Percentiles rank a stretch among this genome's conserved stretches.
These are phyloP conservation scores for Gymnopilus dilepis DNA, from an alignment of 768 basidiomycete genomes.

Conservation along the genomic window DNA sequence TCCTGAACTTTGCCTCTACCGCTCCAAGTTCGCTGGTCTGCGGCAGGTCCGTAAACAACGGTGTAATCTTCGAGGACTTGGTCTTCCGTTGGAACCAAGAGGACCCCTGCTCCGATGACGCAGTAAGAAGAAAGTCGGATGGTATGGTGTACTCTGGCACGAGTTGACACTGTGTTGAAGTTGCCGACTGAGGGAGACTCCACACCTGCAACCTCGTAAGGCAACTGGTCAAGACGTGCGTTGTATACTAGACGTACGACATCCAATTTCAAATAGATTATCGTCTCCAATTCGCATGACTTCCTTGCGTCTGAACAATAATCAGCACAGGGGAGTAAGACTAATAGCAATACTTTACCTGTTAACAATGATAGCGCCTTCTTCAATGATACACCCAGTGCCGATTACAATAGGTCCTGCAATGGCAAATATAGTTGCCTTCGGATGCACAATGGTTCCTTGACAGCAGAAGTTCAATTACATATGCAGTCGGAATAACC, in stretches of 20 bases:
- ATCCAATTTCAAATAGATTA: conserved; percentile 94
- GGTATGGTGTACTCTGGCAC: conserved; percentile 82
- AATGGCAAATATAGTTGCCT: conserved; percentile 91
- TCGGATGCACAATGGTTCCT: conserved; percentile 92
- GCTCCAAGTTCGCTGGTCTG: conserved; percentile 82
- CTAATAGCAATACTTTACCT: conserved; percentile 56
- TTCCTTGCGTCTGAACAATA: conserved; percentile 62
- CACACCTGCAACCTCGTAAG: conserved; percentile 59
- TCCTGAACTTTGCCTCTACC: conserved; percentile 86
- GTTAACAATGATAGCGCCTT: conserved; percentile 89
- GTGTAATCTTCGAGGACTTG: conserved; percentile 85
- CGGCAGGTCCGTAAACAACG: conserved; percentile 78
- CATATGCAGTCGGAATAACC: neutral
- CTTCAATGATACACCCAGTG: conserved; percentile 88
- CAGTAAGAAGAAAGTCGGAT: conserved; percentile 82
- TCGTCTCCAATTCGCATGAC: conserved; percentile 93
- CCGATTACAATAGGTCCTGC: conserved; percentile 92
- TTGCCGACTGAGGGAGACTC: conserved; percentile 86
- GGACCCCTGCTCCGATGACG: conserved; percentile 79
- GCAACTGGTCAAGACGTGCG: neutral
- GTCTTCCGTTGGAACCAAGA: conserved; percentile 79
- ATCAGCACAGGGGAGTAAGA: neutral
- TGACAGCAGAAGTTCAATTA: conserved; percentile 3
- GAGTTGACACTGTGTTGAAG: conserved; percentile 86
- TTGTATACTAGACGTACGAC: conserved; percentile 62